A percentile compares a stretch with the other conserved stretches of the same genome.
These are phyloP conservation scores for Rhizophagus clarus DNA, from an alignment of 192 early-diverging fungal species.

Conservation along the genomic window DNA sequence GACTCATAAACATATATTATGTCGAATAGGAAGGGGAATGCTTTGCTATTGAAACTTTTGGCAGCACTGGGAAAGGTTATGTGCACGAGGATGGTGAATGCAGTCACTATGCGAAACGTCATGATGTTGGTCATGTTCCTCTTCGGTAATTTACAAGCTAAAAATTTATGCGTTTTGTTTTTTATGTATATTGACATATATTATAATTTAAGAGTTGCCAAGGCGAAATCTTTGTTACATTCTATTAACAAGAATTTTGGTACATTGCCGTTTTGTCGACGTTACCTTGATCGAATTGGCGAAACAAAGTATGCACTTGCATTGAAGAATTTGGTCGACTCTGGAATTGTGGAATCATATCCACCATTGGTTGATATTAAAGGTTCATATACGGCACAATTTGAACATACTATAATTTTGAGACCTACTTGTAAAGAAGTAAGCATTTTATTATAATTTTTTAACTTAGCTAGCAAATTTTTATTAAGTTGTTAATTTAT, in stretches of 20 bases:
- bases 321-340: conserved; percentile 83
- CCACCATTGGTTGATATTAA: conserved; percentile 86
- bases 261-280: conserved; percentile 91
- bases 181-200: neutral
- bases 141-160: conserved; percentile 50
- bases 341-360: conserved; percentile 79
- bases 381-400: conserved; percentile 95
- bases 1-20: neutral
- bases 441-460: conserved; percentile 2
- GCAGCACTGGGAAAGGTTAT: conserved; percentile 88
- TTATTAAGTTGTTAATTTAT: neutral
- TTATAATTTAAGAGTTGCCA: conserved; percentile 54
- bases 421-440: conserved; percentile 91
- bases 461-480: neutral
- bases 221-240: conserved; percentile 73
- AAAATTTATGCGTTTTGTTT: neutral
- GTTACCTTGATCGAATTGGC: conserved; percentile 93
- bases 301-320: conserved; percentile 89
- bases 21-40: conserved; percentile 74
- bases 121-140: conserved; percentile 64
- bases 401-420: conserved; percentile 92
- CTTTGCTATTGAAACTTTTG: conserved; percentile 98
- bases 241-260: conserved; percentile 91
- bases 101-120: conserved; percentile 83
- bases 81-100: conserved; percentile 90